Evolutionary conservation across 2,329 filamentous ascomycete genomes (phyloP), one percentile per base, ranked within the genome.

Genomic region (Trichophyton mentagrophytes): DNA sequence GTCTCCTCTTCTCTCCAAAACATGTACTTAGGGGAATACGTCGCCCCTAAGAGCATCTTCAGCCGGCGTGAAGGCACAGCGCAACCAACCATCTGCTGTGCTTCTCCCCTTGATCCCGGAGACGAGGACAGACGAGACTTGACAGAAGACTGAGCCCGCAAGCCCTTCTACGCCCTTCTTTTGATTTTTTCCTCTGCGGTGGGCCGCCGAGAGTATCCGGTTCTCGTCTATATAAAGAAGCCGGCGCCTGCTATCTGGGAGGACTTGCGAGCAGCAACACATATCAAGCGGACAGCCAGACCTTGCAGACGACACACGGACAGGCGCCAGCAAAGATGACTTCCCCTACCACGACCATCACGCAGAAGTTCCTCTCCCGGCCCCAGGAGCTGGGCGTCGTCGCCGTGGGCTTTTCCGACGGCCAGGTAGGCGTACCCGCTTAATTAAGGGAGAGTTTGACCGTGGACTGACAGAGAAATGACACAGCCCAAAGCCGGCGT

Each of bases 381-480:
- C 83, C 85, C 36, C 81, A 88, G 70, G 86, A 97, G 70, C 81
- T 99, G 65, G 93, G 92, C 64, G 83, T 99, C 61, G 90, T 97
- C 42, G 90, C 92, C 57, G 93, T 97, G 42, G 92, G 92, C 64
- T 99, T 97, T 79, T 95, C 90, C 60, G 92, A 92, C 66, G 93
- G 93, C 61, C 93, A 96, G 84, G 90, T 93, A 84, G 68, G 80
- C 22, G 22, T 22, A 22, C 22, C 22, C 22, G 22, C 22, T 22
- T 22, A 30, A 30, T 30, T 7, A 3, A 30, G 27, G 6, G 57
- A 4, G 22, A n/a, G 2, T 9, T 6, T 20, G 13, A 17, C 36
- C 20, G 11, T 20, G 5, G 11, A 17, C 46, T 51, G 15, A 44
- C 33, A 9, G 22, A 7, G 22, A 38, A 13, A 38, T 13, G 17